These are phyloP conservation scores for Ceratobasidium sp. DNA, from an alignment of 1,284 basidiomycete genomes.

Conservation along the genomic window DNA sequence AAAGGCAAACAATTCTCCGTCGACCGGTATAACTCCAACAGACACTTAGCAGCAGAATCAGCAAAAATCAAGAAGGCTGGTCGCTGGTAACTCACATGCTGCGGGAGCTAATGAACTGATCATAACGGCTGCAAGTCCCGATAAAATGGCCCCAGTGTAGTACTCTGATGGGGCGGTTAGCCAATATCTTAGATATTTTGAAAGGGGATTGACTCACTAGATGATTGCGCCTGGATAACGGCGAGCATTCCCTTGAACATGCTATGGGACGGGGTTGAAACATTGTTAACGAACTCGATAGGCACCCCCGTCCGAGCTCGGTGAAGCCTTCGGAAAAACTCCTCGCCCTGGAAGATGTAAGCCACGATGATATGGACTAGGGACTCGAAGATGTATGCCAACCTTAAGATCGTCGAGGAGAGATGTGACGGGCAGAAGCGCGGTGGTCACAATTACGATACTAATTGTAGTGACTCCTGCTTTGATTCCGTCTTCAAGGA, in stretches of 20 bases:
- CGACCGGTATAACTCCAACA: conserved; percentile 25
- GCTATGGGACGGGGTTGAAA: conserved; percentile 35
- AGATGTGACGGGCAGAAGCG: conserved; percentile 23
- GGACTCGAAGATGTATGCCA: conserved; percentile 30
- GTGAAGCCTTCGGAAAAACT: conserved; percentile 30
- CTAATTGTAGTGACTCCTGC: conserved; percentile 36
- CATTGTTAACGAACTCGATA: conserved; percentile 26
- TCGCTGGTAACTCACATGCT: conserved; percentile 17
- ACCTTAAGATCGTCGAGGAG: conserved; percentile 58
- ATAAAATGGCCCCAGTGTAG: conserved; percentile 26
- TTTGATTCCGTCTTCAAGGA: conserved; percentile 23
- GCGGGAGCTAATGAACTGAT: conserved; percentile 32
- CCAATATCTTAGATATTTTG: no score
- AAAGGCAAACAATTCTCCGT: conserved; percentile 24
- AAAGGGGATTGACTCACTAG: conserved; percentile 5
- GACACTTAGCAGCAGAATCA: conserved; percentile 15
- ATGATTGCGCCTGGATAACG: conserved; percentile 4
- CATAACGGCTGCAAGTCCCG: not conserved
- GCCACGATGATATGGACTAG: not conserved
- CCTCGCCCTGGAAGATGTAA: conserved; percentile 32
- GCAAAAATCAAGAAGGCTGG: not conserved
- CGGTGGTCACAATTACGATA: conserved; percentile 22
- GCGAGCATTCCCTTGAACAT: not conserved
- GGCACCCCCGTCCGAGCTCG: conserved; percentile 2
- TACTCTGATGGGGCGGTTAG: conserved; percentile 2